These are phyloP conservation scores for Stagonosporopsis vannaccii DNA, from an alignment of 2,329 filamentous ascomycete species.

Conservation along the genomic window DNA sequence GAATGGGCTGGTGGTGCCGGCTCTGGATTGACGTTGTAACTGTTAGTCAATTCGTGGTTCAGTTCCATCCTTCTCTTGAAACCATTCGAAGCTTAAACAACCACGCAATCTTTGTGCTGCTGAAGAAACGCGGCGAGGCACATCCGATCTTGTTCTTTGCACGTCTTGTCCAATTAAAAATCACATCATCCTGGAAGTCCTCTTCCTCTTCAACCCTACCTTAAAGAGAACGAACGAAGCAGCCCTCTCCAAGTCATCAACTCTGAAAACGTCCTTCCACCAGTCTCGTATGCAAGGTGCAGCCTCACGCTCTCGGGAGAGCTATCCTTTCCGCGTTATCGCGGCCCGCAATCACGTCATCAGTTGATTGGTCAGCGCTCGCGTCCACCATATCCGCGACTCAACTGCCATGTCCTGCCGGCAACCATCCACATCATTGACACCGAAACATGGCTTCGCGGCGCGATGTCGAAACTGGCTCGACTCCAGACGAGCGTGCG, in stretches of 20 bases:
- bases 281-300: too few species aligned
- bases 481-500: slow-evolving; percentile 27
- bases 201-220: too few species aligned
- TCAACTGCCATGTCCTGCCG: background rate
- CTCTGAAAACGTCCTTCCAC: too few species aligned
- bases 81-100: too few species aligned
- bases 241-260: too few species aligned
- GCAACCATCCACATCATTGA: background rate
- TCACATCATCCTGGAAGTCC: too few species aligned
- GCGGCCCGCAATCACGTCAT: slow-evolving; percentile 17
- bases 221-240: too few species aligned
- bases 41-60: background rate
- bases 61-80: too few species aligned
- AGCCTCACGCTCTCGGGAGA: background rate
- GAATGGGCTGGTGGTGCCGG: background rate
- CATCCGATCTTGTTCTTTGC: too few species aligned
- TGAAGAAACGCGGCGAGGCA: too few species aligned
- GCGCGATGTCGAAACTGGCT: slow-evolving; percentile 17
- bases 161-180: too few species aligned
- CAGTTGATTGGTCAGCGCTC: slow-evolving; percentile 16
- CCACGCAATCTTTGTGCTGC: too few species aligned
- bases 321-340: slow-evolving; percentile 10
- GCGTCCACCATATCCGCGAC: background rate
- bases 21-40: background rate
- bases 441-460: slow-evolving; percentile 21